Conservation (phyloP, 73 alveolate genomes). For the Effrenium voratum region DNA sequence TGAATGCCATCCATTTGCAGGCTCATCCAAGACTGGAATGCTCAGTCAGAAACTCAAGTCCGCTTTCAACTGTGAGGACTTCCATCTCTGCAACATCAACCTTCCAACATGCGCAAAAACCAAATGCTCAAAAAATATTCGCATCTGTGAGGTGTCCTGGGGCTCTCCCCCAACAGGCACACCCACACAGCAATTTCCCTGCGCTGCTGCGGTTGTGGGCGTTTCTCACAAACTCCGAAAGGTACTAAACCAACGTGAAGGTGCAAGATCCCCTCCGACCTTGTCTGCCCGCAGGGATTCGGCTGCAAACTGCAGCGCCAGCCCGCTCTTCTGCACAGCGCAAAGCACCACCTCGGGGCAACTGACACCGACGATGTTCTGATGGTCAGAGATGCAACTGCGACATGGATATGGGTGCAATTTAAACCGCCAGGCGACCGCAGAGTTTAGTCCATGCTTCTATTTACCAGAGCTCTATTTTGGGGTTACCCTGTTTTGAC, state of each 20-base stretch:
- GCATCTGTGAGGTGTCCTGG: background rate
- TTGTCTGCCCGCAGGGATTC: slow-evolving; percentile 24
- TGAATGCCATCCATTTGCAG: too few relatives aligned
- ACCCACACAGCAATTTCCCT: background rate
- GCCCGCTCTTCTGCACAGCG: slow-evolving; percentile 43
- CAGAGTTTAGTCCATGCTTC: background rate
- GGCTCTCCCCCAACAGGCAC: background rate
- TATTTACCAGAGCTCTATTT: background rate
- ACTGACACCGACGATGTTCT: background rate
- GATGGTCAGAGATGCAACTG: background rate
- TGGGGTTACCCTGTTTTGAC: background rate
- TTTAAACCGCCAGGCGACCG: background rate
- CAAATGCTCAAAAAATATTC: background rate
- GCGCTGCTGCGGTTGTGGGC: background rate
- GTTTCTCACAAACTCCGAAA: background rate
- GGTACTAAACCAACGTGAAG: background rate
- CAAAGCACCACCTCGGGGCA: slow-evolving; percentile 1
- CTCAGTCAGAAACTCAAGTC: too few relatives aligned
- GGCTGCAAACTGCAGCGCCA: slow-evolving; percentile 31
- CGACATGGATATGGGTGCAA: background rate
- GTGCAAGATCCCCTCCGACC: background rate
- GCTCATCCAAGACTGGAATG: too few relatives aligned
- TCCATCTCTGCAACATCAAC: too few relatives aligned
- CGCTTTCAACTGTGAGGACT: too few relatives aligned
- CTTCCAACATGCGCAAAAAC: too few relatives aligned